These are phyloP conservation scores for Boechera retrofracta DNA, from an alignment of 345 rosid genomes.

Conservation along the genomic window DNA sequence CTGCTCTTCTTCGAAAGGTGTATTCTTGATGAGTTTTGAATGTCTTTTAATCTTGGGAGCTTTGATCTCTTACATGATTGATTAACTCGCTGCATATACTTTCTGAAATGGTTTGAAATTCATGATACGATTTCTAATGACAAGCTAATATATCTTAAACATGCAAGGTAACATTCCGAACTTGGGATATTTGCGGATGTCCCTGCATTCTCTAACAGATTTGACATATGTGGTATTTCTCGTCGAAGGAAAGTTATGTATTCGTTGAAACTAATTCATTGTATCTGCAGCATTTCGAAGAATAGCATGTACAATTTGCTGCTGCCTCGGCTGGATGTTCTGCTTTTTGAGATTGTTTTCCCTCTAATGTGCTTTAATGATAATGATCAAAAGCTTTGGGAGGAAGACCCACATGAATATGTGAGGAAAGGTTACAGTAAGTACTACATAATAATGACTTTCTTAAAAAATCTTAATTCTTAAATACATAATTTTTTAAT, in stretches of 20 bases:
- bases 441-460: constrained; percentile 37
- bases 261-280: constrained; percentile 8
- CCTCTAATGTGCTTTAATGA: constrained; percentile 99
- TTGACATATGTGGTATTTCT: constrained; percentile 5
- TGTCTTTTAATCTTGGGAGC: background rate
- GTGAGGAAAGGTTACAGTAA: constrained; percentile 99
- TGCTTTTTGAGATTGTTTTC: constrained; percentile 94
- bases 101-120: constrained; percentile 14
- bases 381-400: constrained; percentile 98
- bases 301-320: constrained; percentile 79
- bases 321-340: constrained; percentile 85
- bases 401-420: constrained; percentile 99
- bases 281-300: constrained; percentile 77
- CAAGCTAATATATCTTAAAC: constrained; percentile 19
- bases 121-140: background rate
- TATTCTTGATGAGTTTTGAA: constrained; percentile 11
- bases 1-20: background rate
- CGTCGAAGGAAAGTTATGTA: background rate
- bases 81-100: constrained; percentile 5
- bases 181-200: constrained; percentile 8
- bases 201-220: background rate
- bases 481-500: constrained; percentile 24
- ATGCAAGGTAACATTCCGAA: constrained; percentile 11
- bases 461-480: constrained; percentile 3
- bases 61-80: background rate